Conservation (phyloP, 768 basidiomycete genomes). For the Serendipita vermifera region DNA sequence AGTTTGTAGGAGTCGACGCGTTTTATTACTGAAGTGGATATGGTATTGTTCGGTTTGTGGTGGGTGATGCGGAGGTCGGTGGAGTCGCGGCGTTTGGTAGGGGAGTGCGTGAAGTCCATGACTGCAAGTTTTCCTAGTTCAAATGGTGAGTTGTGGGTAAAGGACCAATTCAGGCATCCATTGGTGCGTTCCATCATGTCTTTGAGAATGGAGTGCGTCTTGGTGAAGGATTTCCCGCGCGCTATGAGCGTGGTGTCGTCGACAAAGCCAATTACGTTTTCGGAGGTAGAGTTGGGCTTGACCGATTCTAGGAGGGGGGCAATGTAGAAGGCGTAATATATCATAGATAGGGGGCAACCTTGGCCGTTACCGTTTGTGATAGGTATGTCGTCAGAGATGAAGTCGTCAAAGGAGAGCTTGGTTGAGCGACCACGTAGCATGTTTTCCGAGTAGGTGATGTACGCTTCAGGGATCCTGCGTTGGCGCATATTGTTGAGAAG, state of each 20-base stretch:
- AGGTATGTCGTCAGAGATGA: conserved; percentile 10
- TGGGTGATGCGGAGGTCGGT: neutral
- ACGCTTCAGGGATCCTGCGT: conserved; percentile 13
- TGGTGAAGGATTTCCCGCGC: conserved; percentile 16
- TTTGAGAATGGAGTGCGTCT: conserved; percentile 16
- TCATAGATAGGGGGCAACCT: conserved; percentile 19
- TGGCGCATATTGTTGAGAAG: conserved; percentile 17
- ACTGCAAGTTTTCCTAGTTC: conserved; percentile 24
- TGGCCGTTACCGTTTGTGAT: conserved; percentile 17
- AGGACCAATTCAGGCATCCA: conserved; percentile 22
- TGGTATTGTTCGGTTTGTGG: neutral
- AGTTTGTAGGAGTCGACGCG: conserved; percentile 16
- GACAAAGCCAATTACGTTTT: neutral
- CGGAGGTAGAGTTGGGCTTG: neutral
- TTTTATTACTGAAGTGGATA: neutral
- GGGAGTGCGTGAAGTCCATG: conserved; percentile 19
- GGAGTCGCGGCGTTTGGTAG: neutral
- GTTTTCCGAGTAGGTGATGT: conserved; percentile 9
- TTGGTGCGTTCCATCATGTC: conserved; percentile 20
- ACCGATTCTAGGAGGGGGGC: conserved; percentile 16
- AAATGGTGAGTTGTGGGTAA: conserved; percentile 23
- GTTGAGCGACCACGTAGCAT: neutral
- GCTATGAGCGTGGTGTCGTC: conserved; percentile 20
- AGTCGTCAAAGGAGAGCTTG: conserved; percentile 2
- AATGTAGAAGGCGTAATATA: conserved; percentile 18